Percentiles rank a stretch among this genome's conserved stretches.
These are phyloP conservation scores for Marsdenia floribunda DNA, from an alignment of 257 asterid species.

Conservation along the genomic window DNA sequence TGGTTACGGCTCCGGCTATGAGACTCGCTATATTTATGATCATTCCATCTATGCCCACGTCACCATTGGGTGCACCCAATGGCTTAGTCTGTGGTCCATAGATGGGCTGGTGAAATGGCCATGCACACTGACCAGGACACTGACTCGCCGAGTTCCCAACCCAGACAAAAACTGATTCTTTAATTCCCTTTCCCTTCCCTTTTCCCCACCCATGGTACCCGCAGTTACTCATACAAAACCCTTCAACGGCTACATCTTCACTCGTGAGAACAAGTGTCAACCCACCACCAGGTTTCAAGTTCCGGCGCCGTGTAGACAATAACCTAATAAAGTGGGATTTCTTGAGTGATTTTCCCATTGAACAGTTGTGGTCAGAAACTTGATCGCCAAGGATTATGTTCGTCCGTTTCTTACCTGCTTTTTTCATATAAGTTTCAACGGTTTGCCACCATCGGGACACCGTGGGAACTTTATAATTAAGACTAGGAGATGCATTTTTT, in stretches of 20 bases:
- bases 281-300: conserved; percentile 15
- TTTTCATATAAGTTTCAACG: conserved; percentile 18
- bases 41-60: conserved; percentile 32
- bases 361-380: conserved; percentile 20
- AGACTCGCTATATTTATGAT: conserved; percentile 26
- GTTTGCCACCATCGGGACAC: conserved; percentile 33
- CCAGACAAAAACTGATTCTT: conserved; percentile 17
- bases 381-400: conserved; percentile 13
- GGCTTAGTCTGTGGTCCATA: conserved; percentile 28
- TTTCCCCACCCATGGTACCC: conserved; percentile 21
- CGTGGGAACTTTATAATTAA: conserved; percentile 11
- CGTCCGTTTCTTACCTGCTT: conserved; percentile 20
- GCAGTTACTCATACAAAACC: conserved; percentile 30
- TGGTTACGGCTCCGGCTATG: conserved; percentile 27
- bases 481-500: not conserved
- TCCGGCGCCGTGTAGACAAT: conserved; percentile 23
- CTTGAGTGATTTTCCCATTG: conserved; percentile 24
- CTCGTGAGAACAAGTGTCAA: conserved; percentile 26
- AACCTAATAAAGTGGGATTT: conserved; percentile 13
- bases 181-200: not conserved
- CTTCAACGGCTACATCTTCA: conserved; percentile 28
- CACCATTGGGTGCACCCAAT: conserved; percentile 22
- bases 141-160: conserved; percentile 34
- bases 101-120: conserved; percentile 23
- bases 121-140: conserved; percentile 31